Evolutionary conservation across 1,284 basidiomycete species (phyloP), one percentile per base, ranked within the genome.

Genomic region (Pterulicium gracile): DNA sequence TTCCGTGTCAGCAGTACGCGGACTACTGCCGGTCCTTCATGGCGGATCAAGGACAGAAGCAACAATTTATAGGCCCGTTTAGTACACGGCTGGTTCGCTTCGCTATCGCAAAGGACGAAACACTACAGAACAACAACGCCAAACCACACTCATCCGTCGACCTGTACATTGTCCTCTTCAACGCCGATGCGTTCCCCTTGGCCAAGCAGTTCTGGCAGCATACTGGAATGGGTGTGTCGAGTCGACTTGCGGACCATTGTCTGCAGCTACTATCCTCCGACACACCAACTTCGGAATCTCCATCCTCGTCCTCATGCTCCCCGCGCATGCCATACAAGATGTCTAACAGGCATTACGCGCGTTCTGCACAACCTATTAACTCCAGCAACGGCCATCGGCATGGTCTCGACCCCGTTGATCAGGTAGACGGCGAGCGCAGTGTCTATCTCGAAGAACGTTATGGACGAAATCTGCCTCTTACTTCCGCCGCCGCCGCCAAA

Each of bases 191-290:
- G 2, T 86, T 79, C 54, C 59, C 75, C 1, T 59, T 86, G 3
- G 92, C 89, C 12, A 97, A 91, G 63, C 77, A 90, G 59, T 97
- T 94, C 62, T 97, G 95, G 93, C 94, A 98, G 57, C 94, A 98
- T 59, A 84, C 88, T 0, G 95, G 95, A 0, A 70, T 88, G 52
- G 93, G 93, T 0, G 84, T 98, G 44, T 90, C 87, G 1, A 93
- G 88, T 51, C 81, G 95, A 17, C 66, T 87, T 24, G 93, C 94
- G 1, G 91, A 95, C 48, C 71, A 80, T 44, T 92, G 87, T 55
- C 72, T 98, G 20, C 68, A 76, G 17, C 68, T 88, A 55, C 69
- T 92, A 4, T 62, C 66, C 2, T 67, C 71, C 19, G 63, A 67
- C 32, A 32, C 27, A 10, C 7, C 27, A 7, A 46, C 56, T 17